A percentile compares a stretch with the other conserved stretches of the same genome.
Conservation (phyloP, 164 flowering plant genomes). For the Berberis vulgaris region DNA sequence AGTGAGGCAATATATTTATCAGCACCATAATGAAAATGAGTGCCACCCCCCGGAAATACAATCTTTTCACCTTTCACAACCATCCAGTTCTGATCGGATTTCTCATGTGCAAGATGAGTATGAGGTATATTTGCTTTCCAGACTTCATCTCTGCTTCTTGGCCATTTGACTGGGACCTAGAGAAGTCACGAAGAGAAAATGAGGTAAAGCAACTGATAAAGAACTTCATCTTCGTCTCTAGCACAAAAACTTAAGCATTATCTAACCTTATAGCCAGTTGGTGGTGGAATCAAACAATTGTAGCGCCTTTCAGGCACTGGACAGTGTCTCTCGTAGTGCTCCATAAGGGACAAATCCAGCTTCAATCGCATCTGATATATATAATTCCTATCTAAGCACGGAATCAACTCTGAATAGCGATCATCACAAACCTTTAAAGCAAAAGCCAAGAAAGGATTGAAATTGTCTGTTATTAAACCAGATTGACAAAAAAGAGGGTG, state of each 20-base stretch:
- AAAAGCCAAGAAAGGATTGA: slow-evolving; percentile 1
- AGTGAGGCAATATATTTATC: slow-evolving; percentile 27
- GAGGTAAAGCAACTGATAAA: neutral
- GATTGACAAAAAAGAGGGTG: neutral
- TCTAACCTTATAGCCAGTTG: slow-evolving; percentile 3
- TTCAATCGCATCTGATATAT: slow-evolving; percentile 74
- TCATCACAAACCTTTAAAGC: slow-evolving; percentile 8
- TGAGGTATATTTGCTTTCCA: slow-evolving; percentile 94
- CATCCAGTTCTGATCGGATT: slow-evolving; percentile 39
- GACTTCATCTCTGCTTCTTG: slow-evolving; percentile 80
- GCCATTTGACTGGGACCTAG: slow-evolving; percentile 45
- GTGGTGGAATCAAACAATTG: slow-evolving; percentile 53
- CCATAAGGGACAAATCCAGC: slow-evolving; percentile 76
- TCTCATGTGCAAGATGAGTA: slow-evolving; percentile 83
- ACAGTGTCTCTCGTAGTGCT: slow-evolving; percentile 89
- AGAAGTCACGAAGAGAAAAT: slow-evolving; percentile 3
- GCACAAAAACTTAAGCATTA: neutral
- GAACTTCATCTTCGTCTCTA: neutral
- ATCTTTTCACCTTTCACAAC: slow-evolving; percentile 5
- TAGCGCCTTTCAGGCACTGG: slow-evolving; percentile 69
- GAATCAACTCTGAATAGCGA: slow-evolving; percentile 5
- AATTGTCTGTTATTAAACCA: neutral
- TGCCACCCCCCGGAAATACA: slow-evolving; percentile 41
- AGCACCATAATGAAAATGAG: slow-evolving; percentile 89
- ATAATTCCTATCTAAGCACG: slow-evolving; percentile 15